phyloP scores from a whole-genome alignment of 805 yeast genomes.

The Grigorovia transvaalensis region DNA sequence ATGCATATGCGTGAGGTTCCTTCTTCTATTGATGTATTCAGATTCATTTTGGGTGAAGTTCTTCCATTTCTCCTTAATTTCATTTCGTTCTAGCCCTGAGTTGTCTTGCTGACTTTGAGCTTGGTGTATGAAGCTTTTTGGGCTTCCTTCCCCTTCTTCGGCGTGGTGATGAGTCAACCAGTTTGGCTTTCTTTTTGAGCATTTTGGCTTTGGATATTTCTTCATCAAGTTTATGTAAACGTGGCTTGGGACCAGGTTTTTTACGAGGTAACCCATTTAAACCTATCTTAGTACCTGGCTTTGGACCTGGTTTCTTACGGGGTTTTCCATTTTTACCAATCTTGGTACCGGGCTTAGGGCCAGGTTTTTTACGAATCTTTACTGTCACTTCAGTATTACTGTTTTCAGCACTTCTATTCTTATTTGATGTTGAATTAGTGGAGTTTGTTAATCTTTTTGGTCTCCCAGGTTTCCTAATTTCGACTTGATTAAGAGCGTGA shows the following conservation, averaged over 20 bases:
- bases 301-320: neutral
- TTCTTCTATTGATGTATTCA: too few relatives aligned
- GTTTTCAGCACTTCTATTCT: neutral
- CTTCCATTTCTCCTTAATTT: too few relatives aligned
- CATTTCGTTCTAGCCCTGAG: too few relatives aligned
- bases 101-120: too few relatives aligned
- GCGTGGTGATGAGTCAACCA: neutral
- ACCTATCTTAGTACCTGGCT: neutral
- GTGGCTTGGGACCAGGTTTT: conserved; percentile 1
- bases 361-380: neutral
- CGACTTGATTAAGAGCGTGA: too few relatives aligned
- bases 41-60: too few relatives aligned
- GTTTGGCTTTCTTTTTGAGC: neutral
- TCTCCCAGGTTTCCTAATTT: too few relatives aligned
- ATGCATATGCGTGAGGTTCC: too few relatives aligned
- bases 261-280: neutral
- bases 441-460: neutral
- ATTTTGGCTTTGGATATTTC: neutral
- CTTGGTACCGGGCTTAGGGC: neutral
- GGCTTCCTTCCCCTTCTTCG: too few relatives aligned
- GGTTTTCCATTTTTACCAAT: neutral
- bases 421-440: too few relatives aligned
- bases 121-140: too few relatives aligned
- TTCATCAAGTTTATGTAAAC: neutral
- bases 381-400: neutral